Evolutionary conservation across 192 early-diverging fungal genomes (phyloP).

Genomic region (Umbelopsis isabellina): DNA sequence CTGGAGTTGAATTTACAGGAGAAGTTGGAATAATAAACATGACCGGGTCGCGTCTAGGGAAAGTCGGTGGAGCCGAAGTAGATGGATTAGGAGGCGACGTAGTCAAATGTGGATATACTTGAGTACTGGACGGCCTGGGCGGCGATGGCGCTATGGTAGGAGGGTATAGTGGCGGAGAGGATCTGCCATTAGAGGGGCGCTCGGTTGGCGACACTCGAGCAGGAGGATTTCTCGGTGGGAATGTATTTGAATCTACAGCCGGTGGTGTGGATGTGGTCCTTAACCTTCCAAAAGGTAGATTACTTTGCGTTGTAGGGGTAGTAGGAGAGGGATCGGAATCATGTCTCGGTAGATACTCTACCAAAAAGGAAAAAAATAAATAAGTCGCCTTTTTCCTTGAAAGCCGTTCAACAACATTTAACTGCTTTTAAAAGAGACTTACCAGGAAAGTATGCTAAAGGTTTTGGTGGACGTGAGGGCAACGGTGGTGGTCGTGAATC

Average conservation of each 20-base stretch:
- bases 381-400: background rate
- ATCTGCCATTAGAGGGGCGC: background rate
- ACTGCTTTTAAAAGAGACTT: background rate
- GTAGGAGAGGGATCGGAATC: background rate
- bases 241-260: background rate
- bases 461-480: background rate
- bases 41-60: slow-evolving; percentile 12
- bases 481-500: background rate
- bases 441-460: slow-evolving; percentile 15
- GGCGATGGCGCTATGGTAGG: slow-evolving; percentile 2
- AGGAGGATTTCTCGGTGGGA: background rate
- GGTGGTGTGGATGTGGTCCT: slow-evolving; percentile 3
- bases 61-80: background rate
- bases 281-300: background rate
- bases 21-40: slow-evolving; percentile 7
- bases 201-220: too few species aligned
- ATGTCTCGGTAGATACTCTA: slow-evolving; percentile 5
- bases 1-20: slow-evolving; percentile 1
- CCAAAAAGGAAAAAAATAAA: background rate
- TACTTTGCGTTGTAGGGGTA: background rate
- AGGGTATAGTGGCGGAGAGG: slow-evolving; percentile 12
- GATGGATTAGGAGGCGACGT: background rate
- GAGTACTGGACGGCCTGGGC: background rate
- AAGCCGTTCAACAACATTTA: too few species aligned
- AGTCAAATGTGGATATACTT: background rate